A percentile compares a stretch with the other conserved stretches of the same genome.
These are phyloP conservation scores for Podospora pseudopauciseta DNA, from an alignment of 495 filamentous ascomycete species.

Conservation along the genomic window DNA sequence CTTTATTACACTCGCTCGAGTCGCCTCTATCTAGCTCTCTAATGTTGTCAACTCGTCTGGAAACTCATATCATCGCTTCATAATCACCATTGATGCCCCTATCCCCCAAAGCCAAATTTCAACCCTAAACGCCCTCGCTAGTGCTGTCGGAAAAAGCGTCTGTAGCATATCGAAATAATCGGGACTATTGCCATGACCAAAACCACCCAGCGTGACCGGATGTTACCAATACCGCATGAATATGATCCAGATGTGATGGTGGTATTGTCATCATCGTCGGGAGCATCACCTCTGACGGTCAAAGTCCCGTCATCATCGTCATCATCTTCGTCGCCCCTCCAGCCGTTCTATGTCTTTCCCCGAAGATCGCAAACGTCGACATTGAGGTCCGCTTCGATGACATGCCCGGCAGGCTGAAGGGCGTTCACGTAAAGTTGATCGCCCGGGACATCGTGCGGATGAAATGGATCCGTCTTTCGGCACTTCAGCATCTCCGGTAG, in stretches of 20 bases:
- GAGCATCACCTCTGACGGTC: neutral
- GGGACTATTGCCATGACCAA: neutral
- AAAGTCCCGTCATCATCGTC: neutral
- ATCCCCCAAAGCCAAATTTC: neutral
- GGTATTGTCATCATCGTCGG: too few species aligned
- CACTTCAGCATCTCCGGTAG: slow-evolving; percentile 75
- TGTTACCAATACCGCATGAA: too few species aligned
- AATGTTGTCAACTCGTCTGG: neutral
- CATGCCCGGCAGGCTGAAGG: slow-evolving; percentile 71
- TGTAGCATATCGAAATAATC: neutral
- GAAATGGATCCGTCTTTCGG: slow-evolving; percentile 72
- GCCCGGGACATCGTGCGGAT: slow-evolving; percentile 58
- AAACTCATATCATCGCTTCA: neutral
- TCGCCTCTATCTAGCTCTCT: neutral
- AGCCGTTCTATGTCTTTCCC: neutral
- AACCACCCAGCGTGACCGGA: too few species aligned
- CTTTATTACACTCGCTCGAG: neutral
- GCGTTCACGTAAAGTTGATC: slow-evolving; percentile 74
- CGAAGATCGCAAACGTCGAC: slow-evolving; percentile 30
- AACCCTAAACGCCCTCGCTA: neutral
- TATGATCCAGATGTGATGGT: too few species aligned
- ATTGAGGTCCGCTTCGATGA: slow-evolving; percentile 55
- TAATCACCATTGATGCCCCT: neutral
- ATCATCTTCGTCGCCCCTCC: neutral
- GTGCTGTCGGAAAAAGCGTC: neutral